Conservation (phyloP, 768 basidiomycete species). For the Trametes cinnabarina region DNA sequence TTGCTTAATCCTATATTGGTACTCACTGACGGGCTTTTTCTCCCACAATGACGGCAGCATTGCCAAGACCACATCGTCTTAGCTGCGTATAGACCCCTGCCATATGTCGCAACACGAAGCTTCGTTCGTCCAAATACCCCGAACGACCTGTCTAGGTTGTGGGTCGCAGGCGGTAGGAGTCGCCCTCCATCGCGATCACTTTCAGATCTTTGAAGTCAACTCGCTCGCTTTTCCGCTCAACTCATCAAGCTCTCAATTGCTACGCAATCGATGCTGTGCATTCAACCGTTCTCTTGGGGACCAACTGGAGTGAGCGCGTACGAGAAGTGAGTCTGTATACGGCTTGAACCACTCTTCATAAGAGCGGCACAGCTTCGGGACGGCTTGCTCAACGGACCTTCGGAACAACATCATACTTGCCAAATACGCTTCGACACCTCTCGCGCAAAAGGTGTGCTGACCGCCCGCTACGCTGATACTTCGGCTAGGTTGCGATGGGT, state of each 20-base stretch:
- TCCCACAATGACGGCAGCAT: no score
- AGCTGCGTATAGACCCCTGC: background rate
- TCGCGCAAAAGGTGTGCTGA: constrained; percentile 6
- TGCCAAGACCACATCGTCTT: background rate
- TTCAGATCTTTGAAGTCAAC: background rate
- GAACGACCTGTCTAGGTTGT: background rate
- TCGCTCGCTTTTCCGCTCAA: no score
- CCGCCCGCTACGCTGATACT: constrained; percentile 9
- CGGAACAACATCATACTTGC: constrained; percentile 6
- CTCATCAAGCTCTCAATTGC: no score
- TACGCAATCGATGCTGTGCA: no score
- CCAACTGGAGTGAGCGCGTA: no score
- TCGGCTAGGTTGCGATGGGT: constrained; percentile 3
- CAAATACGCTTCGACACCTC: constrained; percentile 1
- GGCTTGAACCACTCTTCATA: background rate
- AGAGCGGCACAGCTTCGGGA: constrained; percentile 13
- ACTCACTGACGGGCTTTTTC: background rate
- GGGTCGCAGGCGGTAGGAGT: background rate
- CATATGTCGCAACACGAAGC: background rate
- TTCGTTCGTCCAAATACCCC: background rate
- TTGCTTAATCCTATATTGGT: background rate
- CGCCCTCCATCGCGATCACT: background rate
- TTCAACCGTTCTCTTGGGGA: no score
- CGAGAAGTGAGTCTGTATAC: background rate
- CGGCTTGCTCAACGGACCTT: background rate